A percentile compares a stretch with the other conserved stretches of the same genome.
These are phyloP conservation scores for Cucumis hystrix DNA, from an alignment of 306 rosid genomes.

Conservation along the genomic window DNA sequence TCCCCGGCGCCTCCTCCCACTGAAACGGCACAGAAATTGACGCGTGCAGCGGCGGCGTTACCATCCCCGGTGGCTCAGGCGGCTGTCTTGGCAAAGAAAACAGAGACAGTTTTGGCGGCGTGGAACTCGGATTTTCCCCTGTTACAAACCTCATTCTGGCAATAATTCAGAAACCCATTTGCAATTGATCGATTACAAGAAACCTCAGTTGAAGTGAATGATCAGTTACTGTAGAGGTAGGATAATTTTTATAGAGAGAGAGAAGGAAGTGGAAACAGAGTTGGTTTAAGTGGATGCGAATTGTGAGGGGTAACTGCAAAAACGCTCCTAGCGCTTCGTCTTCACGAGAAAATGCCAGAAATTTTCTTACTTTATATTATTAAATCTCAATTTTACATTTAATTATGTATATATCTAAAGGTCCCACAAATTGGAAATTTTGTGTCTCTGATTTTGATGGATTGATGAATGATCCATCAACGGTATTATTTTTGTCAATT, in stretches of 20 bases:
- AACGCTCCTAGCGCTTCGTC: slow-evolving; percentile 68
- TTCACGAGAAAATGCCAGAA: slow-evolving; percentile 49
- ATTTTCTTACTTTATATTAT: background rate
- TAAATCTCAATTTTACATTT: background rate
- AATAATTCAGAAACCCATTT: background rate
- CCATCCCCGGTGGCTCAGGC: slow-evolving; percentile 22
- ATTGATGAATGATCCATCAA: background rate
- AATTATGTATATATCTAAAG: background rate
- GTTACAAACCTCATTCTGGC: slow-evolving; percentile 11
- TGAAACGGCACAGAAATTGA: slow-evolving; percentile 60
- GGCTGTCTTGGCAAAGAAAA: slow-evolving; percentile 31
- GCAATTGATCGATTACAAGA: background rate
- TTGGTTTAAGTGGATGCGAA: slow-evolving; percentile 19
- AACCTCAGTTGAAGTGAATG: background rate
- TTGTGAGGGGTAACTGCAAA: slow-evolving; percentile 20
- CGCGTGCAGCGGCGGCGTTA: slow-evolving; percentile 32
- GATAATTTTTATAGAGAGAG: slow-evolving; percentile 8
- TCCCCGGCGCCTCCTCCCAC: slow-evolving; percentile 99
- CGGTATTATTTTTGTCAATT: background rate
- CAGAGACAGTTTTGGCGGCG: slow-evolving; percentile 30
- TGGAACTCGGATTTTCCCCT: slow-evolving; percentile 1
- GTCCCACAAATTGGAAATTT: background rate
- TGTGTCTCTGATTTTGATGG: background rate
- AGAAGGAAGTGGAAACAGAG: slow-evolving; percentile 14
- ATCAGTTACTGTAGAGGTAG: slow-evolving; percentile 13